These are phyloP conservation scores for Clarireedia monteithiana DNA, from an alignment of 2,329 filamentous ascomycete species.

Conservation along the genomic window DNA sequence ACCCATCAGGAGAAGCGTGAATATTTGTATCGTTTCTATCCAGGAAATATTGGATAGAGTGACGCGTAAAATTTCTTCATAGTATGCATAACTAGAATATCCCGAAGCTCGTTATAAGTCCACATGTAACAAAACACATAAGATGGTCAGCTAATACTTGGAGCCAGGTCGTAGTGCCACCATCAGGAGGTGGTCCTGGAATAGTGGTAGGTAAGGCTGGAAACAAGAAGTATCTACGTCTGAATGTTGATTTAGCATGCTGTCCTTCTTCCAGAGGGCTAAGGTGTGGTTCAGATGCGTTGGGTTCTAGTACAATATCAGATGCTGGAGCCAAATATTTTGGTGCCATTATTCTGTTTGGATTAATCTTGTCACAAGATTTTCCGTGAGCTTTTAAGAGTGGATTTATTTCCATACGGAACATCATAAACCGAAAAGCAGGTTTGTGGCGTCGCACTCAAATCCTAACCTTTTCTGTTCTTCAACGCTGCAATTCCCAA, in stretches of 20 bases:
- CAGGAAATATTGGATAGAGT: neutral
- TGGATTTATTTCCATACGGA: too few species aligned
- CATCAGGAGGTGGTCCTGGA: neutral
- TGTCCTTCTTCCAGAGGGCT: neutral
- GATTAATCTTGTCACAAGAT: too few species aligned
- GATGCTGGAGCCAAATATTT: too few species aligned
- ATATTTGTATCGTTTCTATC: neutral
- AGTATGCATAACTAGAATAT: slow-evolving; percentile 26
- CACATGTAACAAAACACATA: slow-evolving; percentile 27
- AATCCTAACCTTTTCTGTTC: too few species aligned
- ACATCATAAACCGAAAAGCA: too few species aligned
- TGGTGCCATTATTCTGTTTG: too few species aligned
- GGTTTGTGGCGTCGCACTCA: too few species aligned
- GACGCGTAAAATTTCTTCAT: neutral
- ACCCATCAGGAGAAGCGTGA: neutral
- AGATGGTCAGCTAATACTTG: slow-evolving; percentile 25
- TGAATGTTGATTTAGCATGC: neutral
- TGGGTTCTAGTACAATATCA: too few species aligned
- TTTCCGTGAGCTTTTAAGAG: too few species aligned
- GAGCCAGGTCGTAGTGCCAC: slow-evolving; percentile 17
- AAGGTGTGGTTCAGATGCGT: neutral
- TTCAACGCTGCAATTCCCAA: too few species aligned
- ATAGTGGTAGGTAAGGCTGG: neutral
- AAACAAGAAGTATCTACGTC: neutral
- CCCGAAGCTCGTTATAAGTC: slow-evolving; percentile 30